Evolutionary conservation across 2,329 filamentous ascomycete species (phyloP).

Genomic region (Aspergillus caelatus): DNA sequence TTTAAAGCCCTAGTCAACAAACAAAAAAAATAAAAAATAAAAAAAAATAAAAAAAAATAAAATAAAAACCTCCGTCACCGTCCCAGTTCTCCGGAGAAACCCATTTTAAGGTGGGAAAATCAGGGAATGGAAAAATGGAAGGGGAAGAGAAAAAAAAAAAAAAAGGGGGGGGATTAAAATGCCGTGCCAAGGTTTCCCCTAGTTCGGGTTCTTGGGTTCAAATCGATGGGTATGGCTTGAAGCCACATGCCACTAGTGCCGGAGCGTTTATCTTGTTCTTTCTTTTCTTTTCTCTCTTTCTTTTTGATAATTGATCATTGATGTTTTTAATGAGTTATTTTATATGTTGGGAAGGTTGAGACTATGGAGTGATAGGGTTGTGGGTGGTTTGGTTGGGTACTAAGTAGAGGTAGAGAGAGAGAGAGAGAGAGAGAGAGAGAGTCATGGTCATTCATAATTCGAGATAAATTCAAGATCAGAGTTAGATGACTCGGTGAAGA

Average conservation of each 20-base stretch:
- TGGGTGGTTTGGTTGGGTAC: not conserved
- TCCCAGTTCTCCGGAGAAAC: not conserved
- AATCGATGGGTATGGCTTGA: not conserved
- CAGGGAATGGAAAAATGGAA: not conserved
- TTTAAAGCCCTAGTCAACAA: not conserved
- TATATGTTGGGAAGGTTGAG: not conserved
- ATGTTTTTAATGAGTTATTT: no score
- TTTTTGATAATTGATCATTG: not conserved
- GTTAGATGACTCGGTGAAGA: not conserved
- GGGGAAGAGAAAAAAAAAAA: not conserved
- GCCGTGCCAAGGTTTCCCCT: not conserved
- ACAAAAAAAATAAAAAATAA: not conserved
- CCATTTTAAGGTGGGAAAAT: not conserved
- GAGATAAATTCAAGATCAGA: not conserved
- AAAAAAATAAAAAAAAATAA: no score
- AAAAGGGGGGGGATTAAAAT: not conserved
- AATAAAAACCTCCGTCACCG: no score
- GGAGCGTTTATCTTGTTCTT: constrained; percentile 1
- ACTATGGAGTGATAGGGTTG: not conserved
- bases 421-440: not conserved
- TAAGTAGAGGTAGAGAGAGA: not conserved
- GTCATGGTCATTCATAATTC: not conserved
- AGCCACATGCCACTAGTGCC: constrained; percentile 6
- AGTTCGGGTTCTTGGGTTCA: not conserved
- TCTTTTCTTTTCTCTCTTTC: not conserved